Evolutionary conservation across 2,329 filamentous ascomycete species (phyloP).

Genomic region (Endocalyx cinctus): DNA sequence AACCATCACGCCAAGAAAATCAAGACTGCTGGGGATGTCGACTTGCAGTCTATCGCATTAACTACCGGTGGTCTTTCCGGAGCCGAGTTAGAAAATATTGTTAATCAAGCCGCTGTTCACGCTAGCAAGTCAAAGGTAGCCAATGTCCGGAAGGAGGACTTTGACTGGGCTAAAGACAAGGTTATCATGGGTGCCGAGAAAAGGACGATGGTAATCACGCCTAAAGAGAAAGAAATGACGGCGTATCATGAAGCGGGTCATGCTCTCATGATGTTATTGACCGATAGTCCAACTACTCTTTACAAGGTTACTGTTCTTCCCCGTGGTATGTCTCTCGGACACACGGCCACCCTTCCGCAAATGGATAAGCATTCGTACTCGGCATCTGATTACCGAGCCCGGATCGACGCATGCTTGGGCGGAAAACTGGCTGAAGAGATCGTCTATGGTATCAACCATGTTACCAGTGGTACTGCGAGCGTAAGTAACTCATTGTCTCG

Average conservation of each 20-base stretch:
- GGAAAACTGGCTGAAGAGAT: slow-evolving; percentile 90
- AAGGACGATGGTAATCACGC: slow-evolving; percentile 81
- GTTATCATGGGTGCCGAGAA: slow-evolving; percentile 95
- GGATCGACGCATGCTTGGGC: slow-evolving; percentile 76
- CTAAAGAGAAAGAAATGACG: slow-evolving; percentile 94
- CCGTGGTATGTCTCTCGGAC: slow-evolving; percentile 77
- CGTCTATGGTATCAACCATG: slow-evolving; percentile 83
- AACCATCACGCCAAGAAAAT: slow-evolving; percentile 93
- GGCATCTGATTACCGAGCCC: slow-evolving; percentile 76
- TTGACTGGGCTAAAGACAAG: slow-evolving; percentile 98
- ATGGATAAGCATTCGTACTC: slow-evolving; percentile 89
- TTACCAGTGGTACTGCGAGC: slow-evolving; percentile 80
- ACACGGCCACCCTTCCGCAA: slow-evolving; percentile 83
- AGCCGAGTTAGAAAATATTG: slow-evolving; percentile 91
- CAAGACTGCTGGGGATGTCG: slow-evolving; percentile 73
- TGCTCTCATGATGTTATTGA: slow-evolving; percentile 82
- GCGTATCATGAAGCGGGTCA: slow-evolving; percentile 96
- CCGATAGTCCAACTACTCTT: slow-evolving; percentile 67
- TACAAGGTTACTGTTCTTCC: slow-evolving; percentile 98
- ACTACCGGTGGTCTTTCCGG: slow-evolving; percentile 91
- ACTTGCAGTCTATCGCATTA: slow-evolving; percentile 76
- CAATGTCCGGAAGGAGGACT: slow-evolving; percentile 71
- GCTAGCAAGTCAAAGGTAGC: slow-evolving; percentile 82
- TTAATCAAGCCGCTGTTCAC: slow-evolving; percentile 91
- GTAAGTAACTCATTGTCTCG: slow-evolving; percentile 56